Evolutionary conservation across 2,329 filamentous ascomycete genomes (phyloP), one percentile per base, ranked within the genome.

Genomic region (Colletotrichum cordylinicola): DNA sequence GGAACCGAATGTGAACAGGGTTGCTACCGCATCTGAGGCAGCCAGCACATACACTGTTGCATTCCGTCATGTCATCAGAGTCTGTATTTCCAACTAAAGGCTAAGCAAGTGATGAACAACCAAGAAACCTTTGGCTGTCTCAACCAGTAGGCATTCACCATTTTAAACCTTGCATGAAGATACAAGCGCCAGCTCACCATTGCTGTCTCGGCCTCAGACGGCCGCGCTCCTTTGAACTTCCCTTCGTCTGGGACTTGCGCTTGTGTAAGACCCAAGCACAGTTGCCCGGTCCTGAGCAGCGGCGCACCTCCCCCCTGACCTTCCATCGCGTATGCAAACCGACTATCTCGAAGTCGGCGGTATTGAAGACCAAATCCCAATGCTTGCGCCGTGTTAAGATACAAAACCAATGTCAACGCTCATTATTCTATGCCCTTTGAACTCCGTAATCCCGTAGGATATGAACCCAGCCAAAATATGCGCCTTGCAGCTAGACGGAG

Each of bases 361-460:
- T 74, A 69, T 76, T 76, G 48, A 52, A 67, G 27, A 60, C 65
- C 64, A 33, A 21, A 76, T 55, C 64, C 74, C 65, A 74, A 74
- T 76, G 56, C 70, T 69, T 43, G 72, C 74, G 74, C 74, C 74
- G 61, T 72, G 55, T 69, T 31, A 73, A 76, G 58, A 65, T 31
- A 35, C 64, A 31, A 48, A 48, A 48, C 58, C 27, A 48, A 75
- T 65, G 58, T 67, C 58, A 74, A 76, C 74, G 74, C 74, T 76
- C 43, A 43, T 72, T 64, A 39, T 74, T 75, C 58, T 66, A 76
- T 74, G 70, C 74, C 74, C 65, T 33, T 52, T 62, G 58, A 76
- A 76, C 74, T 74, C 74, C 74, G 31, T 65, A 39, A 74, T 74
- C 65, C 74, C 70, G 74, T 60, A 55, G 74, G 70, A 76, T 64